A percentile compares a stretch with the other conserved stretches of the same genome.
Conservation (phyloP, 352 stramenopile species). For the Aphanomyces cochlioides region DNA sequence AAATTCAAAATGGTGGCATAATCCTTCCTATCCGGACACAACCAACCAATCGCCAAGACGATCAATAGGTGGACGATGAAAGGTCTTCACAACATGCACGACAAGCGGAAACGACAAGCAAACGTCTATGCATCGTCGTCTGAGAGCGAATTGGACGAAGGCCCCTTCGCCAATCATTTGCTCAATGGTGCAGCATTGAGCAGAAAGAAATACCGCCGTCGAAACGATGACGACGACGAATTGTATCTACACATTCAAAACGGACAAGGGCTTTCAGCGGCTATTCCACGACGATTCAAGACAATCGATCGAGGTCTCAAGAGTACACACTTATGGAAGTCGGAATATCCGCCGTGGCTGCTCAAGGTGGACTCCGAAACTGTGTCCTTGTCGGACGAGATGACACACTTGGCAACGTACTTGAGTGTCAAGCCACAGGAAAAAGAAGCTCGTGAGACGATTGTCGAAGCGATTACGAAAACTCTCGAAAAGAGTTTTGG, state of each 20-base stretch:
- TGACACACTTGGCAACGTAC: constrained; percentile 13
- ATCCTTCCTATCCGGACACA: too few species aligned
- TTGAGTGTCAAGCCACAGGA: constrained; percentile 15
- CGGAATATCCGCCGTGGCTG: constrained; percentile 18
- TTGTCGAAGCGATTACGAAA: not conserved
- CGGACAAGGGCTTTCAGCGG: constrained; percentile 6
- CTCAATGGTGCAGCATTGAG: too few species aligned
- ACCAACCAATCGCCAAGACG: too few species aligned
- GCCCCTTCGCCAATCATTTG: too few species aligned
- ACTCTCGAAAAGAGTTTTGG: not conserved
- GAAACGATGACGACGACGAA: constrained; percentile 13
- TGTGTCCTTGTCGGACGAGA: constrained; percentile 3
- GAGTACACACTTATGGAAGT: not conserved
- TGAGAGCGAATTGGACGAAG: too few species aligned
- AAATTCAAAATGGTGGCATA: too few species aligned
- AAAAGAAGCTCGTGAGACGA: not conserved
- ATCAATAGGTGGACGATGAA: too few species aligned
- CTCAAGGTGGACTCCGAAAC: not conserved
- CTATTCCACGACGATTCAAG: not conserved
- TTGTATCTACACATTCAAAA: constrained; percentile 24
- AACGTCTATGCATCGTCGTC: too few species aligned
- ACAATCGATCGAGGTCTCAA: not conserved
- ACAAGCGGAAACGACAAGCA: too few species aligned
- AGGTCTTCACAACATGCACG: too few species aligned
- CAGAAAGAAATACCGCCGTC: too few species aligned